Evolutionary conservation across 495 filamentous ascomycete genomes (phyloP).

Genomic region (Rusavskia elegans): DNA sequence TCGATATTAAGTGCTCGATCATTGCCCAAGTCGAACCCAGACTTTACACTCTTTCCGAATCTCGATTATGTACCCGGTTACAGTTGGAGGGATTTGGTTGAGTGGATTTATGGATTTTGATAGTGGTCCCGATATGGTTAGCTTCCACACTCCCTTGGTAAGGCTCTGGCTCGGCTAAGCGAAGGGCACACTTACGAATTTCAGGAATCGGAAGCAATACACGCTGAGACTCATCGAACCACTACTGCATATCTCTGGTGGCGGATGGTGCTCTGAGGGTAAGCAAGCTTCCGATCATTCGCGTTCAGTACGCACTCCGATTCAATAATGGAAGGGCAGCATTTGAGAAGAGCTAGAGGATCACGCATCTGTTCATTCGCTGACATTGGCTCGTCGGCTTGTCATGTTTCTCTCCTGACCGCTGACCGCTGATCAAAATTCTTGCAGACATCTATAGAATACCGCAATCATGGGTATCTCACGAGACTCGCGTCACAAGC

Average conservation of each 20-base stretch:
- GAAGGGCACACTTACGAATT: not conserved
- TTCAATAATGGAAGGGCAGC: not conserved
- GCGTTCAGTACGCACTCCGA: not conserved
- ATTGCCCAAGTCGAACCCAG: too few species aligned
- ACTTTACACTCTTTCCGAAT: too few species aligned
- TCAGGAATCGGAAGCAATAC: not conserved
- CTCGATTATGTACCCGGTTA: too few species aligned
- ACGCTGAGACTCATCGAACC: not conserved
- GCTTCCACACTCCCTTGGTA: not conserved
- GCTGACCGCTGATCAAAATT: too few species aligned
- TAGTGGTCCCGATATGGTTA: not conserved
- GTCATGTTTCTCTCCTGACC: too few species aligned
- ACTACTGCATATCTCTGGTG: not conserved
- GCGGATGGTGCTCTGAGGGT: not conserved
- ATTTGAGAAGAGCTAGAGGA: too few species aligned
- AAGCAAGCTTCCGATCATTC: not conserved
- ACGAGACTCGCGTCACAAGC: conserved; percentile 98
- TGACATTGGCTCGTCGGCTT: too few species aligned
- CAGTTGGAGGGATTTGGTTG: too few species aligned
- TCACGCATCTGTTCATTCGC: too few species aligned
- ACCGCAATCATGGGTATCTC: conserved; percentile 96
- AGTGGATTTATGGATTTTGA: not conserved
- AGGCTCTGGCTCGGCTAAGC: conserved; percentile 1
- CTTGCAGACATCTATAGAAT: conserved; percentile 33
- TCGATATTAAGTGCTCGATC: too few species aligned